phyloP scores from a whole-genome alignment of 305 asterid species.

The Coffea humblotiana region DNA sequence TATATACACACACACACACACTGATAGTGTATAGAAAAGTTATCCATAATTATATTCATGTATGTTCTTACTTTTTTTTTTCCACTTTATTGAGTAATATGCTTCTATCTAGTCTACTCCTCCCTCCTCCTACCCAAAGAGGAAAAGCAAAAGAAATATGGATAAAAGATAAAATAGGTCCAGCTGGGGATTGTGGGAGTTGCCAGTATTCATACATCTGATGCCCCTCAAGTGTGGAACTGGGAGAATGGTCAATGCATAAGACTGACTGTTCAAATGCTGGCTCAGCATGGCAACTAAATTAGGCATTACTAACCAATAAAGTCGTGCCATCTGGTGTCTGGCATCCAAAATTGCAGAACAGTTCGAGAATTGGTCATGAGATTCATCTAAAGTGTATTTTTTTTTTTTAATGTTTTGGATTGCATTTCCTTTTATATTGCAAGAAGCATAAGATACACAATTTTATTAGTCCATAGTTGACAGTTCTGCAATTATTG shows the following conservation, averaged over 20 bases:
- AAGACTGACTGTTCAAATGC: not conserved
- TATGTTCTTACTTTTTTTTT: not conserved
- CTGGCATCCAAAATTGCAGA: not conserved
- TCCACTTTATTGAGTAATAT: not conserved
- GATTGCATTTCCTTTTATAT: not conserved
- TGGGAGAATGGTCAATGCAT: not conserved
- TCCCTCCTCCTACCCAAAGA: not conserved
- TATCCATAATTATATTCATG: no score
- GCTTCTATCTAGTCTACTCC: not conserved
- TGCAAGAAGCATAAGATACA: not conserved
- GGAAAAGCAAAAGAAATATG: not conserved
- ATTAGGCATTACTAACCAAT: not conserved
- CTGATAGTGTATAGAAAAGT: no score
- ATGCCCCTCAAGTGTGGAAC: not conserved
- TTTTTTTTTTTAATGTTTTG: no score
- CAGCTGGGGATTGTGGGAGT: not conserved
- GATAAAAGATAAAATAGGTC: not conserved
- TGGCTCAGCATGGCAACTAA: not conserved
- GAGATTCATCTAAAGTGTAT: not conserved
- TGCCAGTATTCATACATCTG: not conserved
- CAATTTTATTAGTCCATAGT: not conserved
- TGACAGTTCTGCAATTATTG: not conserved
- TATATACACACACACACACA: no score
- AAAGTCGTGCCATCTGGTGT: not conserved
- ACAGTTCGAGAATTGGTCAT: not conserved